phyloP scores from a whole-genome alignment of 148 eudicot genomes.

The Arbutus unedo region DNA sequence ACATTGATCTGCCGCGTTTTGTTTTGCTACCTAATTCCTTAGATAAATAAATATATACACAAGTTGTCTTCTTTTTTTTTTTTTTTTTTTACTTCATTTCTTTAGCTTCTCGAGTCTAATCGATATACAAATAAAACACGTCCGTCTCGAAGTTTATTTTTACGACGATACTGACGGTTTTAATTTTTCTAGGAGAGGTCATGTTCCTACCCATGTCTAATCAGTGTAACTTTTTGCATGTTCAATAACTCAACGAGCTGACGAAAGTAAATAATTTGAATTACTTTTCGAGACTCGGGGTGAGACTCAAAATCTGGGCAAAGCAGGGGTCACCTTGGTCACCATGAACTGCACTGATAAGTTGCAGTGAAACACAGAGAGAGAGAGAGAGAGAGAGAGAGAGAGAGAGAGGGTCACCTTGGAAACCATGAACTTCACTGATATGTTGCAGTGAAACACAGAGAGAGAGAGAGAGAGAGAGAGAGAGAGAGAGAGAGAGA shows the following conservation, averaged over 20 bases:
- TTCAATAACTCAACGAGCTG: no score
- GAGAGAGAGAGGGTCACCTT: slow-evolving; percentile 22
- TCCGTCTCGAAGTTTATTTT: no score
- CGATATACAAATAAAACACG: no score
- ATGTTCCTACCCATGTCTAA: no score
- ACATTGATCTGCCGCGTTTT: background rate
- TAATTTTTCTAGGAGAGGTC: no score
- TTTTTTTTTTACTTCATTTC: background rate
- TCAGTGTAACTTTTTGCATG: no score
- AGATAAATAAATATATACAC: background rate
- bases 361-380: slow-evolving; percentile 55
- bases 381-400: background rate
- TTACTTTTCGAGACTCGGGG: no score
- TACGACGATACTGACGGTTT: no score
- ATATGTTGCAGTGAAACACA: slow-evolving; percentile 67
- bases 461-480: background rate
- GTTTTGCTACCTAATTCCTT: background rate
- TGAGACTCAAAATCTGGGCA: no score
- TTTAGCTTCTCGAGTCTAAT: no score
- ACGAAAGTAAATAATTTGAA: no score
- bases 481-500: background rate
- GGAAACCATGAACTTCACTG: slow-evolving; percentile 34
- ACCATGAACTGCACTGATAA: slow-evolving; percentile 42
- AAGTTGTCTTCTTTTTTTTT: background rate
- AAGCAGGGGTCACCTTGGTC: slow-evolving; percentile 26